Evolutionary conservation across 164 flowering plant species (phyloP), one percentile per base, ranked within the genome.

Genomic region (Aristolochia contorta): DNA sequence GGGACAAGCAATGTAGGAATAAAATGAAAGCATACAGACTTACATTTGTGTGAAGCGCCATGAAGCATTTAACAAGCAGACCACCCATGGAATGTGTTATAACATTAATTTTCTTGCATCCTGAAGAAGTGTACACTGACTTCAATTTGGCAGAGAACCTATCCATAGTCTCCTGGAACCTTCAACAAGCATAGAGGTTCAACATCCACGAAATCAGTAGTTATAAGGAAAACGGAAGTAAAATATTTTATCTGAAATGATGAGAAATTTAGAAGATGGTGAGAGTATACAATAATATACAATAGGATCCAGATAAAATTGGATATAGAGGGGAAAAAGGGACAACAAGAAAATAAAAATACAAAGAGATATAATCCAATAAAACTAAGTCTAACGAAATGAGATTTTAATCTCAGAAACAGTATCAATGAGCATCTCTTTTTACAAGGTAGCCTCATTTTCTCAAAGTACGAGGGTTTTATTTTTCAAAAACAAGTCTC

Each of bases 61-160:
- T 88, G 77, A 94, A 94, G 76, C 96, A 94, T 74, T 94, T 94
- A 52, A 86, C 92, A 32, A 94, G 80, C 41, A 94, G 77, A 62
- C 99, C 99, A n/a, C 99, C 99, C 99, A 94, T 94, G 15, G 99
- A 94, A 70, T 94, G 99, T 71, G 81, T 86, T 55, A 94, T 88
- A 41, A 94, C 63, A 63, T 69, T 89, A 49, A 94, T 70, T 75
- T 83, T 91, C 71, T 82, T 91, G 58, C 93, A 93, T 57, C 97
- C 99, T 5, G 99, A 82, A 46, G 95, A 90, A 57, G 72, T 77
- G 66, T 80, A 89, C 2, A 83, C 80, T 4, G 81, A 68, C 77
- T 94, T 87, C 22, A 94, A 66, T 69, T 81, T 91, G 57, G 77
- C 80, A 67, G 93, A 85, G 57, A 94, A 72, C n/a, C 74, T 70